Evolutionary conservation across 306 rosid genomes (phyloP).

Genomic region (Luffa acutangula): DNA sequence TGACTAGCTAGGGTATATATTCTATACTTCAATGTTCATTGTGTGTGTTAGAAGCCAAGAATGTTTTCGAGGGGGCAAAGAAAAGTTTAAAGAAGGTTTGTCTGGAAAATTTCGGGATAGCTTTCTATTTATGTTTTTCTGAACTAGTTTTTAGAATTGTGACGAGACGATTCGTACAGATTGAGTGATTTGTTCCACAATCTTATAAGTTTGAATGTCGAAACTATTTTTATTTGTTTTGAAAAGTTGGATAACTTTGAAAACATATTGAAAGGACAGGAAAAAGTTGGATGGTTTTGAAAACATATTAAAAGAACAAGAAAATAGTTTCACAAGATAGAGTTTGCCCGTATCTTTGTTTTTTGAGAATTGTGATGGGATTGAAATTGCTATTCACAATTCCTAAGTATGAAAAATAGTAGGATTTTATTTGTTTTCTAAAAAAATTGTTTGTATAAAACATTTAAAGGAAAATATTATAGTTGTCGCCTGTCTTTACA

Average conservation of each 20-base stretch:
- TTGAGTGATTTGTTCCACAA: not conserved
- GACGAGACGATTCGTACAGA: not conserved
- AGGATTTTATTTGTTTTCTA: too few species aligned
- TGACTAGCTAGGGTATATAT: slow-evolving; percentile 9
- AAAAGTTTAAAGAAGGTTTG: not conserved
- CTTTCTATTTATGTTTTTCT: not conserved
- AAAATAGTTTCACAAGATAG: not conserved
- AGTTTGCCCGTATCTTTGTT: not conserved
- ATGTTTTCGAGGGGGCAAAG: not conserved
- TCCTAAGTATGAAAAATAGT: too few species aligned
- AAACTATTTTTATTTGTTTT: not conserved
- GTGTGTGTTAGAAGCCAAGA: slow-evolving; percentile 10
- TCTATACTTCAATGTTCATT: not conserved
- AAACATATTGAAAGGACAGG: not conserved
- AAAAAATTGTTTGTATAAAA: too few species aligned
- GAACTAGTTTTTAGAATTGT: not conserved
- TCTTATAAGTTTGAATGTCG: not conserved
- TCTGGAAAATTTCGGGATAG: not conserved
- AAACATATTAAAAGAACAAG: not conserved
- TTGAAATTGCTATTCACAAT: too few species aligned
- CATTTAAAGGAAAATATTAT: not conserved
- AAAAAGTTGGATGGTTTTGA: not conserved
- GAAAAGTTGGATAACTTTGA: not conserved
- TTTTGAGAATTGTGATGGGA: too few species aligned
- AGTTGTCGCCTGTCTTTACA: not conserved